Evolutionary conservation across 2,329 filamentous ascomycete genomes (phyloP).

Genomic region (Penicillium sp.): DNA sequence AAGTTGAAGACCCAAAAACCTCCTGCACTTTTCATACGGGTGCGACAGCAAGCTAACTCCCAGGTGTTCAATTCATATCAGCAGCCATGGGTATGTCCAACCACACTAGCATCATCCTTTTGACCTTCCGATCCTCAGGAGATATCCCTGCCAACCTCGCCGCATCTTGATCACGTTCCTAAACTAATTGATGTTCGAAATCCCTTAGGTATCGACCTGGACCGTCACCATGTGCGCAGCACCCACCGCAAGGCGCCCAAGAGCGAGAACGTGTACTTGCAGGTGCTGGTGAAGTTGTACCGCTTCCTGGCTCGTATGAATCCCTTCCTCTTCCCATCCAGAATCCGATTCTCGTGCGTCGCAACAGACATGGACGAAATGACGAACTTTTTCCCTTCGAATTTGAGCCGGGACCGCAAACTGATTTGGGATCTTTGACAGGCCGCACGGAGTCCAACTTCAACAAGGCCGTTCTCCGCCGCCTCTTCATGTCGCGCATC

Average conservation of each 20-base stretch:
- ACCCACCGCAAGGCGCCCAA: slow-evolving; percentile 91
- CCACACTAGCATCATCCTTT: neutral
- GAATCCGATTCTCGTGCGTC: slow-evolving; percentile 10
- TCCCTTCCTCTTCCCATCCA: slow-evolving; percentile 15
- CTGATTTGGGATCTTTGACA: slow-evolving; percentile 42
- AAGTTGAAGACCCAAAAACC: slow-evolving; percentile 44
- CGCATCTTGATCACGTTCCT: neutral
- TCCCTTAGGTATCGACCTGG: slow-evolving; percentile 56
- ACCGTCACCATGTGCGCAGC: slow-evolving; percentile 65
- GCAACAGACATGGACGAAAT: neutral
- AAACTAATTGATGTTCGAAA: slow-evolving; percentile 20
- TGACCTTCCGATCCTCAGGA: neutral
- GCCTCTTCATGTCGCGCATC: slow-evolving; percentile 97
- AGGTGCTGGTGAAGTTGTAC: slow-evolving; percentile 97
- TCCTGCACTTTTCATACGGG: slow-evolving; percentile 40
- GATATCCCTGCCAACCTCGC: neutral
- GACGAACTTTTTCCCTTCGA: slow-evolving; percentile 1
- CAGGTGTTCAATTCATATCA: slow-evolving; percentile 43
- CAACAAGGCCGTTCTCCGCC: slow-evolving; percentile 98
- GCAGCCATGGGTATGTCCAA: slow-evolving; percentile 49
- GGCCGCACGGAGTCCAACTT: slow-evolving; percentile 95
- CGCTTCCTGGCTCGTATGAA: slow-evolving; percentile 85
- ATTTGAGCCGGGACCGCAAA: slow-evolving; percentile 9
- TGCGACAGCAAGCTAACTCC: slow-evolving; percentile 46
- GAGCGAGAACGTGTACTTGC: slow-evolving; percentile 97